Percentiles rank a stretch among this genome's conserved stretches.
These are phyloP conservation scores for Phytophthora megakarya DNA, from an alignment of 352 stramenopile genomes.

Conservation along the genomic window DNA sequence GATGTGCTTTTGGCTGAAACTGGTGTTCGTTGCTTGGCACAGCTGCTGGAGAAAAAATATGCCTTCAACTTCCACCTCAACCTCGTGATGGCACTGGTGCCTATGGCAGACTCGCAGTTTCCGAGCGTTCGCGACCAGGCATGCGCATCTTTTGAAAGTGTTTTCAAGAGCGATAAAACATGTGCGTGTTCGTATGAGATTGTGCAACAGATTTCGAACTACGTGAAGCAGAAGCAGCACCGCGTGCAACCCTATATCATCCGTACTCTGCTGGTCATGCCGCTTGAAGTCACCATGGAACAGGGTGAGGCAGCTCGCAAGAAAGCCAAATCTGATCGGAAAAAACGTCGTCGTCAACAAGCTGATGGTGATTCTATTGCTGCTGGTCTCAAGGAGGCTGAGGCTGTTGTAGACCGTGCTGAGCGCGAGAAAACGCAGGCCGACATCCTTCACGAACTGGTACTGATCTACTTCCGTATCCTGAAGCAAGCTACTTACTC, in stretches of 20 bases:
- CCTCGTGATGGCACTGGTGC: conserved; percentile 80
- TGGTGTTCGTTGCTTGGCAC: conserved; percentile 69
- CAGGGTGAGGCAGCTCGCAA: conserved; percentile 79
- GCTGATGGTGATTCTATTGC: conserved; percentile 87
- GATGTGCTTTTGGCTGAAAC: conserved; percentile 72
- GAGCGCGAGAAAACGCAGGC: conserved; percentile 94
- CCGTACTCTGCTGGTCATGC: conserved; percentile 75
- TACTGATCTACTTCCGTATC: conserved; percentile 97
- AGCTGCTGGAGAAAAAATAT: conserved; percentile 85
- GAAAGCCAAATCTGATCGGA: conserved; percentile 81
- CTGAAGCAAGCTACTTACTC: conserved; percentile 92
- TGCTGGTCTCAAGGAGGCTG: conserved; percentile 93
- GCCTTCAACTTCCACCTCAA: conserved; percentile 89
- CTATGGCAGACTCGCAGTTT: conserved; percentile 76
- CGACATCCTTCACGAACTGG: conserved; percentile 94
- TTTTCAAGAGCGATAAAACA: conserved; percentile 81
- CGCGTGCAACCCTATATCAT: conserved; percentile 80
- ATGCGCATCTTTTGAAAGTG: conserved; percentile 69
- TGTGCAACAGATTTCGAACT: conserved; percentile 83
- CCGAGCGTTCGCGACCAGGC: conserved; percentile 52
- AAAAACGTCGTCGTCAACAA: conserved; percentile 82
- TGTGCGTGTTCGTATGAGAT: conserved; percentile 70
- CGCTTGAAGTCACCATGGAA: conserved; percentile 87
- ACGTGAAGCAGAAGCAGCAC: conserved; percentile 87
- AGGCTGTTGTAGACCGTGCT: conserved; percentile 93